Percentiles rank a stretch among this genome's conserved stretches.
Evolutionary conservation across 352 stramenopile genomes (phyloP).

Genomic region (Globisporangium takayamanum): DNA sequence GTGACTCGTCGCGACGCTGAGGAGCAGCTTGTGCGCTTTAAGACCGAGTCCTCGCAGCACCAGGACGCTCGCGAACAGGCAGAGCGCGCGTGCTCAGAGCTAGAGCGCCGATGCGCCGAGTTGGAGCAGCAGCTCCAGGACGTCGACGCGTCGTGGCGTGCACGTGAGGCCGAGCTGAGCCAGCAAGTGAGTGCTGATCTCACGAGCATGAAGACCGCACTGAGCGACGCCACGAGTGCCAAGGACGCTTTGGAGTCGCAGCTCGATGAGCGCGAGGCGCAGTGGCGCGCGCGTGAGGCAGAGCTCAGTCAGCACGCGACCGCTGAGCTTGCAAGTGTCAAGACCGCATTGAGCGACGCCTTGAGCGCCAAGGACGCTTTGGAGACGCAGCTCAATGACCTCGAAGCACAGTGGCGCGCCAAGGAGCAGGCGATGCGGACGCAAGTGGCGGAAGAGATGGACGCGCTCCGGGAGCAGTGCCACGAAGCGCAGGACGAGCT

Average conservation of each 20-base stretch:
- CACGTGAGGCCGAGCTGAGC: conserved; percentile 5
- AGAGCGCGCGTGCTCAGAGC: neutral
- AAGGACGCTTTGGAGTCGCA: conserved; percentile 26
- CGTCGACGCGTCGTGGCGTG: conserved; percentile 7
- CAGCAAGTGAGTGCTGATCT: conserved; percentile 17
- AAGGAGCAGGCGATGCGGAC: conserved; percentile 28
- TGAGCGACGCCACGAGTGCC: conserved; percentile 18
- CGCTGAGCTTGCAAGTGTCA: conserved; percentile 10
- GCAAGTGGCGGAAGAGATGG: conserved; percentile 25
- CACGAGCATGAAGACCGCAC: conserved; percentile 13
- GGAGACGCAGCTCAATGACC: conserved; percentile 21
- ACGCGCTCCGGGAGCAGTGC: conserved; percentile 35
- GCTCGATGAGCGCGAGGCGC: conserved; percentile 17
- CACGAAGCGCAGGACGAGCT: conserved; percentile 43
- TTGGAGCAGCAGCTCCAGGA: conserved; percentile 12
- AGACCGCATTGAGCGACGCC: conserved; percentile 17
- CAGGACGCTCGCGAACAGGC: conserved; percentile 1
- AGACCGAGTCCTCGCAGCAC: neutral
- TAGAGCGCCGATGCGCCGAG: conserved; percentile 1
- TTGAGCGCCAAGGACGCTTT: conserved; percentile 24
- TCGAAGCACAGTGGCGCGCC: conserved; percentile 21
- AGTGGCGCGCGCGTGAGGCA: conserved; percentile 16
- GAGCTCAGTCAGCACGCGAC: conserved; percentile 16
- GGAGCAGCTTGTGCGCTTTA: conserved; percentile 2
- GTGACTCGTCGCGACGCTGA: neutral